phyloP scores from a whole-genome alignment of 1,284 basidiomycete species.

The Sanghuangporus baumii region DNA sequence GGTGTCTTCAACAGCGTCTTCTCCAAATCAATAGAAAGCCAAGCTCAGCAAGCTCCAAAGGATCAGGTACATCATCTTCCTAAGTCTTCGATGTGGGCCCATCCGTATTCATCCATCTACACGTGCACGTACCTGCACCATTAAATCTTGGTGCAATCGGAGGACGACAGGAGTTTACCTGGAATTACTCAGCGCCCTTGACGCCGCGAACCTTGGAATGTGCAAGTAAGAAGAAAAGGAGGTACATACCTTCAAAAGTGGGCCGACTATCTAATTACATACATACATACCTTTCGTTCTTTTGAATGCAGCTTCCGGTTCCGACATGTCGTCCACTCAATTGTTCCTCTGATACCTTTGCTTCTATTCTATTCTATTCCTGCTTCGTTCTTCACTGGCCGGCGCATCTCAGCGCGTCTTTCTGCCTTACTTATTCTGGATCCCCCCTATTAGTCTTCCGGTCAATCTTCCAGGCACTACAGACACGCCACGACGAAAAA shows the following conservation, averaged over 20 bases:
- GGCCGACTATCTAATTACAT: neutral
- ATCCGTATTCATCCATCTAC: neutral
- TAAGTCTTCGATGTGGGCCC: neutral
- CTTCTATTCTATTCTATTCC: too few relatives aligned
- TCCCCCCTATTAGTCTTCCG: too few relatives aligned
- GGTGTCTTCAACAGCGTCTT: neutral
- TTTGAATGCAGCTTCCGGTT: neutral
- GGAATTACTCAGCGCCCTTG: too few relatives aligned
- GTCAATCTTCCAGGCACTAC: too few relatives aligned
- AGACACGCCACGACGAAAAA: too few relatives aligned
- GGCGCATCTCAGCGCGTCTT: too few relatives aligned
- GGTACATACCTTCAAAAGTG: neutral
- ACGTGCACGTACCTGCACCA: neutral
- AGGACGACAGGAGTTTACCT: too few relatives aligned
- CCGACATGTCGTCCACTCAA: neutral
- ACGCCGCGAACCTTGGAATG: too few relatives aligned
- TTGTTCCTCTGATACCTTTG: too few relatives aligned
- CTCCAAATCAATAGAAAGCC: neutral
- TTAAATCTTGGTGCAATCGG: neutral
- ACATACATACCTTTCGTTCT: too few relatives aligned
- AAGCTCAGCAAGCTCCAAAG: neutral
- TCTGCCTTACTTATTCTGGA: too few relatives aligned
- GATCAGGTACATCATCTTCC: neutral
- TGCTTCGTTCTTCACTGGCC: too few relatives aligned
- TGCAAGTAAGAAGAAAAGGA: neutral